Evolutionary conservation across 2,329 filamentous ascomycete genomes (phyloP).

Genomic region (Ophiostoma sp.): DNA sequence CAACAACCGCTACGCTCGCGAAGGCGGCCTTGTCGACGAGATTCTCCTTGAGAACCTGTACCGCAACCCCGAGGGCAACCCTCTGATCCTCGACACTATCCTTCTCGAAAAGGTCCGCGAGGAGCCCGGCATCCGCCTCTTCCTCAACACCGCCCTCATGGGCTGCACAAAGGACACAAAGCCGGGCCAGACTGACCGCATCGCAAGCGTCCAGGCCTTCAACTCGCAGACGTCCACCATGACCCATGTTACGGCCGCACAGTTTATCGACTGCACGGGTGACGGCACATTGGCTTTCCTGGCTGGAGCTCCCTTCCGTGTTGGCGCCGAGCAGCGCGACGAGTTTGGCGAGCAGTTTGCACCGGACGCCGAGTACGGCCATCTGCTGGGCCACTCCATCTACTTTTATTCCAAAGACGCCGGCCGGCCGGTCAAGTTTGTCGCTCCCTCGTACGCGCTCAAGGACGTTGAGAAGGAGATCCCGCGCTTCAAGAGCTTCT

Average conservation of each 20-base stretch:
- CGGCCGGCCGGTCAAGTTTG: constrained; percentile 32
- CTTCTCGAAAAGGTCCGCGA: constrained; percentile 33
- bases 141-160: constrained; percentile 33
- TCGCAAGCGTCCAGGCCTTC: constrained; percentile 32
- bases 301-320: constrained; percentile 33
- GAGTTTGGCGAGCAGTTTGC: constrained; percentile 34
- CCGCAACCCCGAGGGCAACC: constrained; percentile 34
- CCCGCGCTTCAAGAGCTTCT: constrained; percentile 34
- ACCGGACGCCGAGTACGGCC: constrained; percentile 33
- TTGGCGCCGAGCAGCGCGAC: constrained; percentile 32
- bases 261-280: constrained; percentile 34
- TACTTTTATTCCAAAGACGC: constrained; percentile 35
- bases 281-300: constrained; percentile 33
- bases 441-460: constrained; percentile 33
- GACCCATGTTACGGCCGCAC: constrained; percentile 36
- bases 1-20: constrained; percentile 34
- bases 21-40: constrained; percentile 34
- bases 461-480: constrained; percentile 33
- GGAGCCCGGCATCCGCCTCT: constrained; percentile 33
- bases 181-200: constrained; percentile 25
- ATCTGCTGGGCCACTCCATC: constrained; percentile 35
- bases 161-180: constrained; percentile 31
- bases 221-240: constrained; percentile 32
- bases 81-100: constrained; percentile 33
- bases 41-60: constrained; percentile 34